A percentile compares a stretch with the other conserved stretches of the same genome.
phyloP scores from a whole-genome alignment of 2,329 filamentous ascomycete species.

The Scedosporium apiospermum region DNA sequence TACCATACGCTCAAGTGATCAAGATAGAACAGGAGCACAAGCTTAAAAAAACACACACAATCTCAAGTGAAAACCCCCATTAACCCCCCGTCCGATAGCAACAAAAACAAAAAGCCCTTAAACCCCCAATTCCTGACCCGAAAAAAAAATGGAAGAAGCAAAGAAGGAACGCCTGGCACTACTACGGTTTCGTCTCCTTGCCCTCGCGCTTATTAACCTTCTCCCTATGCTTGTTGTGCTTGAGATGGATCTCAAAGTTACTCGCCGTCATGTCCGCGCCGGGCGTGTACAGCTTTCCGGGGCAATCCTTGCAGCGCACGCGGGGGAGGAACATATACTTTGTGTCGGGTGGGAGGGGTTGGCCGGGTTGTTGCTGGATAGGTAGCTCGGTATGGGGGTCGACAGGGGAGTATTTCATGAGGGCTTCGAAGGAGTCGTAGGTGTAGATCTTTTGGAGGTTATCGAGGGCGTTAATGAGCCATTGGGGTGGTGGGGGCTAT shows the following conservation, averaged over 20 bases:
- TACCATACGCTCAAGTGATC: neutral
- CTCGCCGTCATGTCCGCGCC: conserved; percentile 75
- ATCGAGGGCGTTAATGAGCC: conserved; percentile 69
- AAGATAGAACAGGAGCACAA: conserved; percentile 1
- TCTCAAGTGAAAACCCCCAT: too few relatives aligned
- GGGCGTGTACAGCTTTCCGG: conserved; percentile 87
- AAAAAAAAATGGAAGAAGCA: neutral
- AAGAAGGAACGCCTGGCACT: neutral
- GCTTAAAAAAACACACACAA: neutral
- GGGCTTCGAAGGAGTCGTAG: conserved; percentile 74
- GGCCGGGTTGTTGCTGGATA: conserved; percentile 39
- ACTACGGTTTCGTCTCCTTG: conserved; percentile 11
- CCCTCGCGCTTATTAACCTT: conserved; percentile 39
- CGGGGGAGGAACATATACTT: conserved; percentile 79
- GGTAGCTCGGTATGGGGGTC: conserved; percentile 61
- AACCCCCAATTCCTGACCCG: neutral
- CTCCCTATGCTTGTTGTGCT: conserved; percentile 71
- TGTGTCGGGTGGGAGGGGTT: conserved; percentile 50
- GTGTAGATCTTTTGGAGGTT: conserved; percentile 63
- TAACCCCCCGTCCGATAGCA: too few relatives aligned
- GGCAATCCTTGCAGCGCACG: conserved; percentile 87
- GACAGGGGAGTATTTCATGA: conserved; percentile 83
- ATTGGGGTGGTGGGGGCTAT: conserved; percentile 76
- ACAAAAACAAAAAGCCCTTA: neutral
- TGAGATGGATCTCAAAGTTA: conserved; percentile 89